Evolutionary conservation across 2,329 filamentous ascomycete genomes (phyloP).

Genomic region (Aspergillus tubingensis): DNA sequence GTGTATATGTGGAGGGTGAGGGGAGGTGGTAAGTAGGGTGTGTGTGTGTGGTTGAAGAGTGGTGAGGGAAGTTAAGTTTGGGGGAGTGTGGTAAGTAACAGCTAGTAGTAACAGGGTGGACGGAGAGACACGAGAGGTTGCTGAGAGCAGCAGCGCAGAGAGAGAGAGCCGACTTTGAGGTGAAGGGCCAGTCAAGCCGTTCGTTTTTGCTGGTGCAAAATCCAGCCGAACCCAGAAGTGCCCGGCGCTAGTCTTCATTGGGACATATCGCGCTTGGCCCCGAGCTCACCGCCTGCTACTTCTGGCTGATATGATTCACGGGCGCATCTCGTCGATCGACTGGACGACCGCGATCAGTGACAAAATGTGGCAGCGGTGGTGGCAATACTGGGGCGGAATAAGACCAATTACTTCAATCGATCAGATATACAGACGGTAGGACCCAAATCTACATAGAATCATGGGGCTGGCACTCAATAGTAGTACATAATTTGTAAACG

Average conservation of each 20-base stretch:
- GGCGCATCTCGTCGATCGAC: neutral
- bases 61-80: conserved; percentile 8
- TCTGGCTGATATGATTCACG: neutral
- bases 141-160: conserved; percentile 1
- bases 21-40: neutral
- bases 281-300: conserved; percentile 18
- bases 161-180: conserved; percentile 1
- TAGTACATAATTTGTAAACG: neutral
- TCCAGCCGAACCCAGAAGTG: conserved; percentile 3
- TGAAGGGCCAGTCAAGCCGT: conserved; percentile 13
- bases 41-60: neutral
- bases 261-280: neutral
- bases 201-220: conserved; percentile 3
- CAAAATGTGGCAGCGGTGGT: neutral
- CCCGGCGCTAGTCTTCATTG: neutral
- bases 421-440: no score
- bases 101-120: no score
- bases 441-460: no score
- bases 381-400: neutral
- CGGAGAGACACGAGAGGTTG: conserved; percentile 12
- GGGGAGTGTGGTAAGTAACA: conserved; percentile 8
- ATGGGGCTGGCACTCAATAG: no score
- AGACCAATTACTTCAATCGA: no score
- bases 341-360: neutral
- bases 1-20: neutral